Base-by-base conservation (phyloP, 2,329 filamentous ascomycete species). In the Hymenoscyphus linearis region DNA sequence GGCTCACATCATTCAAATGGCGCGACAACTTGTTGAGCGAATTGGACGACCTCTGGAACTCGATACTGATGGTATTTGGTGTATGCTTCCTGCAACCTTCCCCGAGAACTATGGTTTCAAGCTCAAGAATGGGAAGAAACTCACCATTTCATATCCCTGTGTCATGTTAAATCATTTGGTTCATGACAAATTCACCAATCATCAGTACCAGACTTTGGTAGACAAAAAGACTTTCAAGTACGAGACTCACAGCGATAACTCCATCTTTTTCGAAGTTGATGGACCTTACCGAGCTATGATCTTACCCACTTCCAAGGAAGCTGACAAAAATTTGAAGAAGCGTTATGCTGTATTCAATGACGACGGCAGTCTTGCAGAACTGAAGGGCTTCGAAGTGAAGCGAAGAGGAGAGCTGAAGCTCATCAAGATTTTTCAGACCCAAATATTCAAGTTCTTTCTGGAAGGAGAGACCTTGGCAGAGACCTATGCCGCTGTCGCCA, bases 261-360 rank as follows among this genome's bases (percentile, higher is more conserved):
- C 93, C 36, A 99, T 99, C 74, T 99, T 99, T 79, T 99, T 99
- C 77, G 95, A 99, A 76, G 95, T 99, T 55, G 95, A 99, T 70
- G 95, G 95, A 4, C 95, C 95, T 0, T 99, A 99, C 81, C 93
- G 85, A 74, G 95, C 95, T 65, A 99, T 99, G 95, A 87, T 99
- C 63, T 76, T 99, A 65, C 95, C 95, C 2, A 98, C 95, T 0
- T 98, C 93, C 0, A 98, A 99, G 73, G 95, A 99, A 74, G 95
- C 98, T 75, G 93, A 98, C 78, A 99, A 98, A 80, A 99, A 99
- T 76, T 81, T 99, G 83, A 99, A 99, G 80, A 99, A 99, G 78
- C 87, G 95, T 72, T 99, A 99, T 73, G 95, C 96, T 47, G 95
- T 99, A 3, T 99, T 99, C 83, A 99, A 99, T 71, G 90, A 98